phyloP scores from a whole-genome alignment of 352 stramenopile genomes.

The Pythium phragmitis region DNA sequence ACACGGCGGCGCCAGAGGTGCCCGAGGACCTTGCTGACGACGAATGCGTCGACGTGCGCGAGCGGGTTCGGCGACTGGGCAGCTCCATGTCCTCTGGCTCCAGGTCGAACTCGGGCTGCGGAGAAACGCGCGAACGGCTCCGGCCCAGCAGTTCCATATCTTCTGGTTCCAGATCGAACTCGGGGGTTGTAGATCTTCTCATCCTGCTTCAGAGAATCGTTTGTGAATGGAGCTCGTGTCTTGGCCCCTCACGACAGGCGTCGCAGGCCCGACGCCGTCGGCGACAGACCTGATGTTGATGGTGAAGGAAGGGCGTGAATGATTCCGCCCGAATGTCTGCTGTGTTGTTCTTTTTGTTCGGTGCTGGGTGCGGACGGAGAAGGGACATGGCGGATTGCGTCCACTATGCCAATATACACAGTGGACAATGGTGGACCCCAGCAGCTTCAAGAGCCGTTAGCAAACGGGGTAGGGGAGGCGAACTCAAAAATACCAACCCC shows the following conservation, averaged over 20 bases:
- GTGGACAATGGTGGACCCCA: constrained; percentile 3
- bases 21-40: background rate
- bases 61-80: background rate
- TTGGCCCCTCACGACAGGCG: background rate
- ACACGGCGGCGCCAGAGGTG: too few species aligned
- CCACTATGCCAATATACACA: background rate
- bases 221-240: background rate
- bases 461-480: background rate
- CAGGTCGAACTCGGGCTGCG: constrained; percentile 16
- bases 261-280: background rate
- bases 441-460: background rate
- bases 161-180: constrained; percentile 22
- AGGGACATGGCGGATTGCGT: too few species aligned
- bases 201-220: constrained; percentile 2
- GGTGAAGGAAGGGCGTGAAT: too few species aligned
- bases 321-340: too few species aligned
- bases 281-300: too few species aligned
- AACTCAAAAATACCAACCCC: background rate
- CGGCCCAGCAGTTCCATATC: constrained; percentile 25
- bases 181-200: constrained; percentile 2
- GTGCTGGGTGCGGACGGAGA: background rate
- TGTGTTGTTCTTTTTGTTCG: constrained; percentile 2
- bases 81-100: constrained; percentile 29
- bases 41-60: constrained; percentile 6
- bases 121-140: background rate